These are phyloP conservation scores for Panicum virgatum DNA, from an alignment of 202 grass and related monocot species.

Conservation along the genomic window DNA sequence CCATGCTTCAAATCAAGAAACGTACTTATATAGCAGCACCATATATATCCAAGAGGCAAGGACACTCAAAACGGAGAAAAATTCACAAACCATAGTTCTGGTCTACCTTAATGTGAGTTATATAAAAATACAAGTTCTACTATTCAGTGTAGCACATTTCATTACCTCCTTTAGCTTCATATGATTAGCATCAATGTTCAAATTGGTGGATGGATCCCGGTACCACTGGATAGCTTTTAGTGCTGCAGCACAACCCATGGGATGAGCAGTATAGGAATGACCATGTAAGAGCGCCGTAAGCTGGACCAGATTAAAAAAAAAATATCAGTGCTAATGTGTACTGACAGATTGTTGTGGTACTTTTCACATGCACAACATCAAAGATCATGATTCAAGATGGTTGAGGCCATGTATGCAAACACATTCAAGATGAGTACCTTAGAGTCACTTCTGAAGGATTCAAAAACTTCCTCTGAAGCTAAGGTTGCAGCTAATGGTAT, in stretches of 20 bases:
- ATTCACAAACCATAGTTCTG: background rate
- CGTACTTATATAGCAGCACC: background rate
- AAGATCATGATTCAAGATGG: constrained; percentile 8
- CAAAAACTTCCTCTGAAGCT: constrained; percentile 76
- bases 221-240: constrained; percentile 91
- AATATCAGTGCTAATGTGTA: background rate
- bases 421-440: constrained; percentile 54
- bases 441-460: constrained; percentile 78
- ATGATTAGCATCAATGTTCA: constrained; percentile 60
- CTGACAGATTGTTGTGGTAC: background rate
- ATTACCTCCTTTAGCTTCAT: constrained; percentile 79
- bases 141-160: background rate
- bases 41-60: too few relatives aligned
- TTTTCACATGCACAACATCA: constrained; percentile 15
- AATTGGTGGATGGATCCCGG: constrained; percentile 68
- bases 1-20: background rate
- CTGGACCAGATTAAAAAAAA: constrained; percentile 38
- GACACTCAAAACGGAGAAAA: background rate
- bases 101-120: background rate
- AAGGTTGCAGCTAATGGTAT: constrained; percentile 81
- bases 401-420: background rate
- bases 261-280: constrained; percentile 94
- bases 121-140: background rate
- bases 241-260: constrained; percentile 75
- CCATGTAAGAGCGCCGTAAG: constrained; percentile 90